phyloP scores from a whole-genome alignment of 2,329 filamentous ascomycete species.

The Colletotrichum viniferum region DNA sequence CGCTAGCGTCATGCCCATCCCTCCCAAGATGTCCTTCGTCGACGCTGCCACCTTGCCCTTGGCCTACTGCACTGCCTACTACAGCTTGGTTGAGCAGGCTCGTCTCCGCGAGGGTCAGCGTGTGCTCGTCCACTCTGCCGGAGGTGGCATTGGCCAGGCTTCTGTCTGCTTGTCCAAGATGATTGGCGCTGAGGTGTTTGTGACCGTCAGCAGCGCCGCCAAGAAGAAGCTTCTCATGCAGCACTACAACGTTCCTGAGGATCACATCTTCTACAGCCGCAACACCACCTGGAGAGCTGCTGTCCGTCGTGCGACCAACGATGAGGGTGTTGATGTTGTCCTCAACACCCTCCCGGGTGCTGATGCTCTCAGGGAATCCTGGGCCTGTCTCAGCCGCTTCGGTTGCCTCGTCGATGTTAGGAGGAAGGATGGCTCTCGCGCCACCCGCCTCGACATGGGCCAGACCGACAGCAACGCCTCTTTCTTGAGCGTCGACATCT shows the following conservation, averaged over 20 bases:
- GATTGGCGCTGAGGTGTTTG: conserved; percentile 35
- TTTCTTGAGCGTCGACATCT: conserved; percentile 50
- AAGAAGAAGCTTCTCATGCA: conserved; percentile 35
- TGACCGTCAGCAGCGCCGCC: conserved; percentile 32
- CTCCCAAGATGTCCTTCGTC: conserved; percentile 39
- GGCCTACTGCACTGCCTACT: conserved; percentile 37
- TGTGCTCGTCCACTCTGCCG: conserved; percentile 40
- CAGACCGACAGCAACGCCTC: conserved; percentile 52
- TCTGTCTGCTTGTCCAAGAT: conserved; percentile 35
- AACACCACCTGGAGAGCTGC: conserved; percentile 33
- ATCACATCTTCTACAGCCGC: conserved; percentile 32
- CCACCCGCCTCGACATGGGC: conserved; percentile 51
- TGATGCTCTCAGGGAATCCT: conserved; percentile 45
- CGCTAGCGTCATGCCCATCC: conserved; percentile 37
- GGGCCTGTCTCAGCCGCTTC: conserved; percentile 47
- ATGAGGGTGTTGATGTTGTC: conserved; percentile 38
- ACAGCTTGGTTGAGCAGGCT: conserved; percentile 37
- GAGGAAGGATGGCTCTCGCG: conserved; percentile 40
- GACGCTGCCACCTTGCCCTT: conserved; percentile 36
- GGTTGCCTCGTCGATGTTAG: conserved; percentile 52
- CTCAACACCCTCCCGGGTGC: conserved; percentile 48
- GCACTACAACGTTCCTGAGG: conserved; percentile 28
- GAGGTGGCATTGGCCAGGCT: conserved; percentile 41
- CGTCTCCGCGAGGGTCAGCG: conserved; percentile 30
- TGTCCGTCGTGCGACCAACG: conserved; percentile 31